Base-by-base conservation (phyloP, 192 early-diverging fungal species). In the Coemansia sp. region DNA sequence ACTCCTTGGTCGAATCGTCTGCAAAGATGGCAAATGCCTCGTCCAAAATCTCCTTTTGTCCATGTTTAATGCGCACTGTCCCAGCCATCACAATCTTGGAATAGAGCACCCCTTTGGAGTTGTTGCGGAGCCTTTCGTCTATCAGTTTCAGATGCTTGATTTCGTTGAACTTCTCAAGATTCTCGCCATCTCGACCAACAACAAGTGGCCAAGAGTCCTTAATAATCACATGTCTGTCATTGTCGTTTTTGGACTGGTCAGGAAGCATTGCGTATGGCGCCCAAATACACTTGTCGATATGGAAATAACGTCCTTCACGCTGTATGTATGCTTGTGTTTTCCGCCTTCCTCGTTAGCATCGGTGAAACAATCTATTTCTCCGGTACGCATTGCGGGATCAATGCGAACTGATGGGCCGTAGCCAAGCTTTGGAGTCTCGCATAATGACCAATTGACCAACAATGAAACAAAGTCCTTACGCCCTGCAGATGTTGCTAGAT, bases 231-330 rank as follows among this genome's bases (percentile, higher is more conserved):
- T 41, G 5, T 7, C 40, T 12, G 10, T 0, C 18, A 16, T 21
- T 22, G 0, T 16, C 32, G 37, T 15, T 21, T 40, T n/a, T 13
- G 18, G 11, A 5, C 36, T 21, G 8, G 61, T 43, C n/a, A 57
- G n/a, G 19, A 63, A 73, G 9, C 71, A 62, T 6, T 65, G 60
- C 52, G 65, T 67, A 36, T 67, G 61, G 6, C 65, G 43, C 10
- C 60, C 65, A 63, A 62, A 67, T 9, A 41, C 13, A 6, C 13
- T 48, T 5, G n/a, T 15, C 13, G 47, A 6, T 6, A 12, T 16
- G 12, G 16, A 12, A n/a, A 48, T 9, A 11, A 48, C 47, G 0
- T 15, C 16, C 10, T 48, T n/a, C 5, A n/a, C 12, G 13, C 12
- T 48, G n/a, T n/a, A n/a, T 48, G 13, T 48, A 3, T 12, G 6